phyloP scores from a whole-genome alignment of 2,329 filamentous ascomycete genomes.

The Xylariaceae sp. region DNA sequence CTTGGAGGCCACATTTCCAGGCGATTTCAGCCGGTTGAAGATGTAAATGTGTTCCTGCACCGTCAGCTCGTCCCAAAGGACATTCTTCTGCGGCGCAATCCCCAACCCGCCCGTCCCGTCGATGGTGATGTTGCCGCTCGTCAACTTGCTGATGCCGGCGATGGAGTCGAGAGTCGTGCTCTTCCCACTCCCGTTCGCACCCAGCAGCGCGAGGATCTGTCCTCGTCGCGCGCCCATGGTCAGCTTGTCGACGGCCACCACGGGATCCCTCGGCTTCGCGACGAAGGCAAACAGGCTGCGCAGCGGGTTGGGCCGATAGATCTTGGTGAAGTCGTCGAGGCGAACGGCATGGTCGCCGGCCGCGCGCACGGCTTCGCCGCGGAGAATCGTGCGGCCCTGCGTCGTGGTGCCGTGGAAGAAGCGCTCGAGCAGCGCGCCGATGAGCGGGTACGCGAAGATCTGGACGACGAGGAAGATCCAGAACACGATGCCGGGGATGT shows the following conservation, averaged over 20 bases:
- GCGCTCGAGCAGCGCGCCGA: conserved; percentile 70
- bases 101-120: conserved; percentile 75
- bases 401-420: conserved; percentile 69
- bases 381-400: conserved; percentile 50
- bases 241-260: conserved; percentile 72
- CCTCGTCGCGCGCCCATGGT: conserved; percentile 67
- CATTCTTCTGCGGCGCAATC: conserved; percentile 88
- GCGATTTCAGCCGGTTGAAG: conserved; percentile 76
- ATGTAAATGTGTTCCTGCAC: conserved; percentile 79
- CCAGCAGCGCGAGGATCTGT: conserved; percentile 79
- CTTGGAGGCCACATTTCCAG: conserved; percentile 48
- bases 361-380: conserved; percentile 26
- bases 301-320: conserved; percentile 63
- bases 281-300: conserved; percentile 46
- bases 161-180: conserved; percentile 86
- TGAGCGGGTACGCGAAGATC: conserved; percentile 67
- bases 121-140: conserved; percentile 69
- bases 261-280: conserved; percentile 52
- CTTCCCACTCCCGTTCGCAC: conserved; percentile 87
- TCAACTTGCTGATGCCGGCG: conserved; percentile 72
- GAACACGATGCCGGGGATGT: conserved; percentile 66
- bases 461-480: conserved; percentile 75
- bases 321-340: conserved; percentile 69
- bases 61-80: conserved; percentile 84
- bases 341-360: conserved; percentile 53